phyloP scores from a whole-genome alignment of 441 rosid species.

The Theobroma grandiflorum region DNA sequence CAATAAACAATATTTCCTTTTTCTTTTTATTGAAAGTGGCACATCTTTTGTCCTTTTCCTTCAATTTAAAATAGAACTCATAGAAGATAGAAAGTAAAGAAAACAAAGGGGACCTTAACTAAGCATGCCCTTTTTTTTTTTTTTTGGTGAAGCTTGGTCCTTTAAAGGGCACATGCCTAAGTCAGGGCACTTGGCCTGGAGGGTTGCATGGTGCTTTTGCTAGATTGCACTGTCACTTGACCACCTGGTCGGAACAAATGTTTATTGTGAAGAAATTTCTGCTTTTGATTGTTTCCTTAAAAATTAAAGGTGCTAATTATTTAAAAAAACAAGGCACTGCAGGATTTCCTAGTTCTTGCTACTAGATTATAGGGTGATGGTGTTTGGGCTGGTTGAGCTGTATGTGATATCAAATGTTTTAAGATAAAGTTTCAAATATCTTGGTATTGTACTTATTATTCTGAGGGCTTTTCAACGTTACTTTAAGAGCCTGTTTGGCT shows the following conservation, averaged over 20 bases:
- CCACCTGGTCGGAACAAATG: background rate
- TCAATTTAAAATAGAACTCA: background rate
- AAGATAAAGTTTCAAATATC: slow-evolving; percentile 12
- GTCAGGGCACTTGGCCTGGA: slow-evolving; percentile 11
- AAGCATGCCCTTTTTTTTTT: background rate
- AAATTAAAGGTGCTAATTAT: background rate
- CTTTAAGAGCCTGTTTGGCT: too few relatives aligned
- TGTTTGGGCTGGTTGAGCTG: slow-evolving; percentile 1
- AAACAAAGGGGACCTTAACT: background rate
- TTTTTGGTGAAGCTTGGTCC: background rate
- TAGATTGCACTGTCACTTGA: slow-evolving; percentile 14
- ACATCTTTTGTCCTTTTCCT: background rate
- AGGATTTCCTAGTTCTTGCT: slow-evolving; percentile 1
- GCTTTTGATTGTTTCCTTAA: background rate
- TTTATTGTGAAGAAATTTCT: slow-evolving; percentile 1
- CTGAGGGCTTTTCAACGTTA: background rate
- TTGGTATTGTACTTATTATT: background rate
- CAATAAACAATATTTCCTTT: background rate
- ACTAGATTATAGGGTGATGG: background rate
- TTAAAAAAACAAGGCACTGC: background rate
- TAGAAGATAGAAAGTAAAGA: background rate
- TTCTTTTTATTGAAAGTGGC: background rate
- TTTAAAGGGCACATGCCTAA: background rate
- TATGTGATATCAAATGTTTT: slow-evolving; percentile 7
- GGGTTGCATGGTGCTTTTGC: background rate